Conservation (phyloP, 1,139 yeast species). For the Yamadazyma dushanensis region DNA sequence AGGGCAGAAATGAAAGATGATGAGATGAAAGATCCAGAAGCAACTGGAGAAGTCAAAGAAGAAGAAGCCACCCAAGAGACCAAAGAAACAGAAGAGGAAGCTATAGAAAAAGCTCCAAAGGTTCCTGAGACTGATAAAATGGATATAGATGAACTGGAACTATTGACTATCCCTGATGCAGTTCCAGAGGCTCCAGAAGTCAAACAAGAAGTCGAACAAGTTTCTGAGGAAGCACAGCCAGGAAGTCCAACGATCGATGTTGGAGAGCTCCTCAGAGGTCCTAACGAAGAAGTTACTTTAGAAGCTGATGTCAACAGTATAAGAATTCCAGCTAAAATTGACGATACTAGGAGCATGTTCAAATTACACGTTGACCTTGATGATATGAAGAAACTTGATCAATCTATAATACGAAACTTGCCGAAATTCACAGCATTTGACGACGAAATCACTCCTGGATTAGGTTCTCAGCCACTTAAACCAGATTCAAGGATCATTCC, state of each 20-base stretch:
- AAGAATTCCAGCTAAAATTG: slow-evolving; percentile 11
- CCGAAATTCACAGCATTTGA: slow-evolving; percentile 57
- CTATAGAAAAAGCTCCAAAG: slow-evolving; percentile 8
- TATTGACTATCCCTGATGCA: no score
- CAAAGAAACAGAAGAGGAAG: slow-evolving; percentile 8
- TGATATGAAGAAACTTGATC: slow-evolving; percentile 55
- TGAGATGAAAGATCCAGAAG: slow-evolving; percentile 12
- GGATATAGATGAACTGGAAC: no score
- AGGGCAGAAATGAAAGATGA: slow-evolving; percentile 10
- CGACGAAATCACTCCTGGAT: slow-evolving; percentile 23
- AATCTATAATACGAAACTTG: slow-evolving; percentile 52
- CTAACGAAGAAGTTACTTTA: slow-evolving; percentile 7
- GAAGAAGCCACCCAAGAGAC: slow-evolving; percentile 11
- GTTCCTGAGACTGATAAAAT: slow-evolving; percentile 6
- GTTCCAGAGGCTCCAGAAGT: no score
- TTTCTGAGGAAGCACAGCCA: not conserved
- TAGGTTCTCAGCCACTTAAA: slow-evolving; percentile 22
- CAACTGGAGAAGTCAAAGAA: slow-evolving; percentile 10
- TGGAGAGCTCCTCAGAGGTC: slow-evolving; percentile 11
- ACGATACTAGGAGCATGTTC: slow-evolving; percentile 44
- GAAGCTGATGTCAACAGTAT: not conserved
- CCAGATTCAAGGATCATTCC: slow-evolving; percentile 25
- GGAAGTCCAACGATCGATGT: slow-evolving; percentile 16
- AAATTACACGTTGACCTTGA: slow-evolving; percentile 54
- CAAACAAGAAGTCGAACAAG: slow-evolving; percentile 5